A percentile compares a stretch with the other conserved stretches of the same genome.
phyloP scores from a whole-genome alignment of 2,329 filamentous ascomycete genomes.

The Sporothrix brunneoviolacea region DNA sequence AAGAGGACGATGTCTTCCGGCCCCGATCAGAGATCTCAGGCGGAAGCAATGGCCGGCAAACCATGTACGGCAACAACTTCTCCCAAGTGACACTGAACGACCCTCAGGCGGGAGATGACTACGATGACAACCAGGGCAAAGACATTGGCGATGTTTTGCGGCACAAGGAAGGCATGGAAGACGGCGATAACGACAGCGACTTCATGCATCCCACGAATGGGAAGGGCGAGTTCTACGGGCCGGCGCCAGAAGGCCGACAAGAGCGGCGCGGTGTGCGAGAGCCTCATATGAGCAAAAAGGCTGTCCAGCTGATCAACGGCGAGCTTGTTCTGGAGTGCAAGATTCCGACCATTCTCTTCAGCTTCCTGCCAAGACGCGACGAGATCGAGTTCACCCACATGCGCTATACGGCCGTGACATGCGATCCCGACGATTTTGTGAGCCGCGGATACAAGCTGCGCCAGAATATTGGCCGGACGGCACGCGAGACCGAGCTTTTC shows the following conservation, averaged over 20 bases:
- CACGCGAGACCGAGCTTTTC: slow-evolving; percentile 87
- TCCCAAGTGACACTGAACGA: slow-evolving; percentile 52
- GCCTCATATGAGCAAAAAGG: slow-evolving; percentile 85
- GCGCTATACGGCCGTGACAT: slow-evolving; percentile 91
- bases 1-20: slow-evolving; percentile 64
- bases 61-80: slow-evolving; percentile 38
- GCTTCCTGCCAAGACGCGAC: slow-evolving; percentile 86
- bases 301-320: slow-evolving; percentile 93
- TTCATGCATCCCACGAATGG: slow-evolving; percentile 29
- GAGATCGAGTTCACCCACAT: slow-evolving; percentile 95
- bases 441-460: slow-evolving; percentile 86
- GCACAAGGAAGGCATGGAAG: slow-evolving; percentile 1
- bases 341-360: slow-evolving; percentile 96
- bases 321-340: slow-evolving; percentile 98
- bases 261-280: slow-evolving; percentile 78
- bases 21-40: slow-evolving; percentile 44
- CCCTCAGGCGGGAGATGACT: slow-evolving; percentile 19
- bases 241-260: slow-evolving; percentile 80
- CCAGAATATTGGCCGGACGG: slow-evolving; percentile 86
- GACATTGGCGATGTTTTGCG: slow-evolving; percentile 21
- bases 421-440: slow-evolving; percentile 85
- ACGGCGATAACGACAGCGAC: not conserved
- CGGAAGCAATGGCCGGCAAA: slow-evolving; percentile 18
- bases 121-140: slow-evolving; percentile 21
- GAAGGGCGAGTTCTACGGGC: slow-evolving; percentile 76